Evolutionary conservation across 2,329 filamentous ascomycete species (phyloP), one percentile per base, ranked within the genome.

Genomic region (Trichophyton equinum): DNA sequence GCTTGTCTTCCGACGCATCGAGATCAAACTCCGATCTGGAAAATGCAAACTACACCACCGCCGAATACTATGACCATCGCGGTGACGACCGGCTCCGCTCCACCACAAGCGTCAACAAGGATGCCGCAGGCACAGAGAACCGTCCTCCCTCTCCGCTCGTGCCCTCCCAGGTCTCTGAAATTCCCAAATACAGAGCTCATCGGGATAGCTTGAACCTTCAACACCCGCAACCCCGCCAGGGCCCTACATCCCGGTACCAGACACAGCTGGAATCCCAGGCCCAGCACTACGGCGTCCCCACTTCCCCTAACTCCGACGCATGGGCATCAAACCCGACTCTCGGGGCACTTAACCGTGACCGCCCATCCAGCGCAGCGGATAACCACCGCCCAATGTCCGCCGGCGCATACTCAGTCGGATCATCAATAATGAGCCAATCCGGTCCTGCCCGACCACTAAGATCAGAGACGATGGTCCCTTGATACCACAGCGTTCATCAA

Each of bases 1-100:
- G 86, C 77, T 75, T 85, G 74, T 73, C 84, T 75, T 80, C 81
- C 65, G 73, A 82, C 70, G 74, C 81, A 73, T 96, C 91, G 36
- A 85, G 87, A 42, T 94, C 90, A 8, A 87, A 83, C 0, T 94
- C 89, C 0, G 87, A 91, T 67, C 70, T 91, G 46, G 85, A 80
- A 13, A 80, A 84, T 13, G 87, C 88, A 64, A 82, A 84, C 8
- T 78, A 77, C 64, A 73, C 75, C 59, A 65, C 68, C 13, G 75
- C 76, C 13, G 71, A 75, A 49, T 75, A 73, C 61, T 76, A 77
- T 61, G 76, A 78, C 60, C 72, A 72, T n/a, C 71, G 74, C 11
- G 76, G 75, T 4, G 76, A 78, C 44, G 77, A 79, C 62, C 69
- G 73, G 38, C 63, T 78, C 51, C 74, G 75, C 18, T 78, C 77